Evolutionary conservation across 371 early-diverging fungal genomes (phyloP).

Genomic region (Rhizopus microsporus): DNA sequence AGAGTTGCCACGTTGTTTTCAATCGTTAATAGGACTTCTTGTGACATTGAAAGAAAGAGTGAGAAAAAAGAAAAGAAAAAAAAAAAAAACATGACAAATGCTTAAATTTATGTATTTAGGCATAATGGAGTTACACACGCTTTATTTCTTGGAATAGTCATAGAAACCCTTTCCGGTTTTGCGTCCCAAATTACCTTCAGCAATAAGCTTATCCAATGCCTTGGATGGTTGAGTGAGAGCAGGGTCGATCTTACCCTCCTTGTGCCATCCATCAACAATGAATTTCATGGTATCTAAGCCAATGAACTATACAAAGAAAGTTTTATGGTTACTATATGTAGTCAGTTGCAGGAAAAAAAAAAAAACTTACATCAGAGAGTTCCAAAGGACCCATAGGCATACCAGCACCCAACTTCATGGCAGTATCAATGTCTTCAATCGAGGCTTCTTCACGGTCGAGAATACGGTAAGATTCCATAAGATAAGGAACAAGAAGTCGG

Average conservation of each 20-base stretch:
- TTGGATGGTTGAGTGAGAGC: constrained; percentile 70
- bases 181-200: constrained; percentile 78
- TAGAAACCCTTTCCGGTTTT: constrained; percentile 93
- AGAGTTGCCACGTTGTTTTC: constrained; percentile 56
- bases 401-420: constrained; percentile 98
- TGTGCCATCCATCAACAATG: constrained; percentile 89
- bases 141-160: constrained; percentile 59
- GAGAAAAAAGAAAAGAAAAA: constrained; percentile 5
- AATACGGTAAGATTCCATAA: constrained; percentile 91
- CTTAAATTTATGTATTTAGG: constrained; percentile 2
- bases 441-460: constrained; percentile 91
- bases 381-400: constrained; percentile 98
- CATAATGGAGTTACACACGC: background rate
- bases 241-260: constrained; percentile 72
- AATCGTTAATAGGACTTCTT: constrained; percentile 19
- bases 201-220: constrained; percentile 76
- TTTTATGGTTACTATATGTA: background rate
- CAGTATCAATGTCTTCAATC: constrained; percentile 88
- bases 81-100: constrained; percentile 8
- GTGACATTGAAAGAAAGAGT: constrained; percentile 2
- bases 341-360: background rate
- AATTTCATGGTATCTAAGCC: constrained; percentile 96
- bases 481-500: constrained; percentile 93
- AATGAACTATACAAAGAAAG: constrained; percentile 65
- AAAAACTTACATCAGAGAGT: constrained; percentile 76